These are phyloP conservation scores for Grifola frondosa DNA, from an alignment of 1,284 basidiomycete species.

Conservation along the genomic window DNA sequence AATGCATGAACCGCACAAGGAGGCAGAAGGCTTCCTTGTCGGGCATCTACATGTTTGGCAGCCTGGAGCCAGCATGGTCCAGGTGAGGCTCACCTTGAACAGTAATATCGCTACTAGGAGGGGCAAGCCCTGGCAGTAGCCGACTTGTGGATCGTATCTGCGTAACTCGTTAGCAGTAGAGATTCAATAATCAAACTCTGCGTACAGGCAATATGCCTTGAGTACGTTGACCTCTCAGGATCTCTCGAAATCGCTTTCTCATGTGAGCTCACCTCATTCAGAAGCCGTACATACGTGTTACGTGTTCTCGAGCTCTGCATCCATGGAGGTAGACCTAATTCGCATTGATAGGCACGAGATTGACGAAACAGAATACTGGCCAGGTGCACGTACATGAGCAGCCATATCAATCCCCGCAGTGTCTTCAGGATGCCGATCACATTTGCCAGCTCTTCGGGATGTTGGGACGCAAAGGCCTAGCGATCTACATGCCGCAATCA, in stretches of 20 bases:
- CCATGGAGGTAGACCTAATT: conserved; percentile 88
- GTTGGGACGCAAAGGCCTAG: conserved; percentile 75
- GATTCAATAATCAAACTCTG: conserved; percentile 27
- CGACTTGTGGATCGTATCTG: conserved; percentile 92
- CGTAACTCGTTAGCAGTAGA: conserved; percentile 15
- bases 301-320: conserved; percentile 80
- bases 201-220: conserved; percentile 92
- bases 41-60: conserved; percentile 71
- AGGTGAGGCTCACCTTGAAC: conserved; percentile 68
- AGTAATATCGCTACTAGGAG: conserved; percentile 94
- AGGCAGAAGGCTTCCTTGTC: conserved; percentile 98
- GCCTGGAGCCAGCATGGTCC: conserved; percentile 1
- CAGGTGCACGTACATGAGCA: conserved; percentile 75
- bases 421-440: conserved; percentile 93
- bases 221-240: conserved; percentile 92
- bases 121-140: conserved; percentile 95
- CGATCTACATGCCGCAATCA: conserved; percentile 75
- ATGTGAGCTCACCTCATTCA: conserved; percentile 84
- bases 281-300: conserved; percentile 85
- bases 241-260: conserved; percentile 95
- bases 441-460: conserved; percentile 77
- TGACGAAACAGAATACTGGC: conserved; percentile 3
- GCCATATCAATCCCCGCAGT: conserved; percentile 95
- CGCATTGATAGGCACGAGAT: conserved; percentile 33
- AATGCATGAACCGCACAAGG: conserved; percentile 97